Conservation (phyloP, 1,284 basidiomycete species). For the Amylostereum areolatum region DNA sequence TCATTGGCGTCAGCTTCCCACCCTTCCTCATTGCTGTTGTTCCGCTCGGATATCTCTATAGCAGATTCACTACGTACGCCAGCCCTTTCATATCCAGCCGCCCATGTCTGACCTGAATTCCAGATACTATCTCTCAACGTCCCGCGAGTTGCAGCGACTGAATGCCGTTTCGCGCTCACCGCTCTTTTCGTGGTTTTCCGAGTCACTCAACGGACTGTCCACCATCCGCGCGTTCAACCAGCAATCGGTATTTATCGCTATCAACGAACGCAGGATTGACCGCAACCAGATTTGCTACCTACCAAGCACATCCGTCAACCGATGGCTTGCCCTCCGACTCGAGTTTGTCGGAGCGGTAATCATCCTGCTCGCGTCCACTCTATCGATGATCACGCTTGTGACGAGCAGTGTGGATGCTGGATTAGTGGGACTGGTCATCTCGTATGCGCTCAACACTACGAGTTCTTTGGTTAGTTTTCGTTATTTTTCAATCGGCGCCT, state of each 20-base stretch:
- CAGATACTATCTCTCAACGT: conserved; percentile 88
- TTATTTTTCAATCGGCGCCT: background rate
- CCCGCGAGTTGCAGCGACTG: conserved; percentile 87
- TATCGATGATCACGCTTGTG: conserved; percentile 68
- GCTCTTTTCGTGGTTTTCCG: conserved; percentile 87
- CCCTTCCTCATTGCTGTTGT: conserved; percentile 74
- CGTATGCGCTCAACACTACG: conserved; percentile 80
- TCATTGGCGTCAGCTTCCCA: conserved; percentile 80
- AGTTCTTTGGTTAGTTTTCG: conserved; percentile 51
- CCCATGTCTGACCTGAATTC: background rate
- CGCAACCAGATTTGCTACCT: conserved; percentile 81
- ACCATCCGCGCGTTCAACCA: conserved; percentile 84
- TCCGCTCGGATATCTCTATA: conserved; percentile 73
- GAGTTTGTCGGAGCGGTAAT: conserved; percentile 82
- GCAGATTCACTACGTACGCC: conserved; percentile 67
- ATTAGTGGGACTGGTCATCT: conserved; percentile 86
- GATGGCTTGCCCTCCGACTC: conserved; percentile 76
- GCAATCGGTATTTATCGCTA: conserved; percentile 66
- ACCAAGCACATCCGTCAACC: conserved; percentile 67
- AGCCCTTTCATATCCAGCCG: conserved; percentile 3
- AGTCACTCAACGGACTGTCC: conserved; percentile 78
- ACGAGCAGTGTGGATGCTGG: conserved; percentile 82
- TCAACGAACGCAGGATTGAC: conserved; percentile 78
- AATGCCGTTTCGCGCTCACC: conserved; percentile 89
- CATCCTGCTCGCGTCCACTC: conserved; percentile 68